Evolutionary conservation across 2,329 filamentous ascomycete genomes (phyloP).

Genomic region (Pseudofabraea citricarpa): DNA sequence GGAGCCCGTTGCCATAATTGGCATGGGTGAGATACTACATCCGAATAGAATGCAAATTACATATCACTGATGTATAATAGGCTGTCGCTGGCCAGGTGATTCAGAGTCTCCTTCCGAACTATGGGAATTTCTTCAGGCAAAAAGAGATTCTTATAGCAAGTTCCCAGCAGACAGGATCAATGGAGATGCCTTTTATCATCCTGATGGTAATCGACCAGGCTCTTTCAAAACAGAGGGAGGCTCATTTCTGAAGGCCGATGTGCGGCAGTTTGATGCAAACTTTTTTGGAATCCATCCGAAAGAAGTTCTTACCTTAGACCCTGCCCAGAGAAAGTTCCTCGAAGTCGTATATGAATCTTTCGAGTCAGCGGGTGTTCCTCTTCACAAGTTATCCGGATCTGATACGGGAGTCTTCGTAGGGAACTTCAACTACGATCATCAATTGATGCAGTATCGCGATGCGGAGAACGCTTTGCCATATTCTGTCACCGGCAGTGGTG

Average conservation of each 20-base stretch:
- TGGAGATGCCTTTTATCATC: neutral
- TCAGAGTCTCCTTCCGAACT: neutral
- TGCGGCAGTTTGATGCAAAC: constrained; percentile 35
- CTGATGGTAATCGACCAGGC: neutral
- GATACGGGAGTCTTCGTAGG: constrained; percentile 25
- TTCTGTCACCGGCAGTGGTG: constrained; percentile 20
- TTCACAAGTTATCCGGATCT: constrained; percentile 4
- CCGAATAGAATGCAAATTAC: neutral
- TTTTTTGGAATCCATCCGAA: constrained; percentile 71
- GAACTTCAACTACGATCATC: constrained; percentile 20
- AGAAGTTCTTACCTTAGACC: constrained; percentile 72
- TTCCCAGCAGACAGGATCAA: neutral
- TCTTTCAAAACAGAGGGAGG: neutral
- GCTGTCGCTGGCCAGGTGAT: neutral
- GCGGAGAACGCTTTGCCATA: neutral
- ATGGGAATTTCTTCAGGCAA: neutral
- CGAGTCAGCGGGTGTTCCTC: constrained; percentile 11
- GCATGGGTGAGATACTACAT: neutral
- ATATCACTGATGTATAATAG: neutral
- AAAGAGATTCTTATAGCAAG: neutral
- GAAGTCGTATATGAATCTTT: constrained; percentile 69
- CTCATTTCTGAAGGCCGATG: neutral
- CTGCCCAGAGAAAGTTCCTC: constrained; percentile 70
- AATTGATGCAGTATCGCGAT: neutral
- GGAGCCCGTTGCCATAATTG: neutral